A percentile compares a stretch with the other conserved stretches of the same genome.
Evolutionary conservation across 2,329 filamentous ascomycete species (phyloP).

Genomic region (Diplodia intermedia): DNA sequence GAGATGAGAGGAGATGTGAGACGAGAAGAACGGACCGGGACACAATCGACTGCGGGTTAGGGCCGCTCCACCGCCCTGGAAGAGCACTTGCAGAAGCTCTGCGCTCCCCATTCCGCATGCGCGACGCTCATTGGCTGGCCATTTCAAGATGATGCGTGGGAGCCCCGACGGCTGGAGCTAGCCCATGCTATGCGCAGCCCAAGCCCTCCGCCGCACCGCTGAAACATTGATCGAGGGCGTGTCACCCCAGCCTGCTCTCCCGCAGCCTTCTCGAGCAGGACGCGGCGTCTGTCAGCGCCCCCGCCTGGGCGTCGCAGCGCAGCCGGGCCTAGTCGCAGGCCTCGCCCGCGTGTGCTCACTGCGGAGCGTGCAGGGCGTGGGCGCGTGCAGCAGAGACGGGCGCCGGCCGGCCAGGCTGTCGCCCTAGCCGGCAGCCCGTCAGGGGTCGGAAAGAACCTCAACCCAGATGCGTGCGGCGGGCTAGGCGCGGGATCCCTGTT

Average conservation of each 20-base stretch:
- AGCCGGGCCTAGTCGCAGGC: not conserved
- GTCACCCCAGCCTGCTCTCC: constrained; percentile 22
- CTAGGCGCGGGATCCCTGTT: constrained; percentile 22
- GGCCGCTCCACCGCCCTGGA: constrained; percentile 29
- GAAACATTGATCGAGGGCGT: constrained; percentile 28
- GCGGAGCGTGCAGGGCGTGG: not conserved
- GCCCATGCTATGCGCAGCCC: constrained; percentile 27
- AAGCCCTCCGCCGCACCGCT: constrained; percentile 28
- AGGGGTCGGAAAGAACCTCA: constrained; percentile 24
- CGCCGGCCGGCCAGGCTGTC: constrained; percentile 10
- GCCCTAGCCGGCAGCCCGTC: constrained; percentile 24
- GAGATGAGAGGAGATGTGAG: constrained; percentile 28
- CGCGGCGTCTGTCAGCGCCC: constrained; percentile 19
- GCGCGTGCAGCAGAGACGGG: not conserved
- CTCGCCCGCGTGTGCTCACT: constrained; percentile 1
- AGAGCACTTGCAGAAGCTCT: constrained; percentile 29
- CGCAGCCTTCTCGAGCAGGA: constrained; percentile 18
- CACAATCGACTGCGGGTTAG: constrained; percentile 30
- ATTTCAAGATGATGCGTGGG: constrained; percentile 36
- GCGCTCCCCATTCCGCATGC: constrained; percentile 26
- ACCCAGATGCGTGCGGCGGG: constrained; percentile 28
- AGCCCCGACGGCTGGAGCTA: constrained; percentile 25
- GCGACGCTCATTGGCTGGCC: constrained; percentile 36
- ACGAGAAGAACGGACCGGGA: constrained; percentile 27
- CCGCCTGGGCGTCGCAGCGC: constrained; percentile 7